Percentiles rank a stretch among this genome's conserved stretches.
phyloP scores from a whole-genome alignment of 768 basidiomycete genomes.

The Lepiota venenata region DNA sequence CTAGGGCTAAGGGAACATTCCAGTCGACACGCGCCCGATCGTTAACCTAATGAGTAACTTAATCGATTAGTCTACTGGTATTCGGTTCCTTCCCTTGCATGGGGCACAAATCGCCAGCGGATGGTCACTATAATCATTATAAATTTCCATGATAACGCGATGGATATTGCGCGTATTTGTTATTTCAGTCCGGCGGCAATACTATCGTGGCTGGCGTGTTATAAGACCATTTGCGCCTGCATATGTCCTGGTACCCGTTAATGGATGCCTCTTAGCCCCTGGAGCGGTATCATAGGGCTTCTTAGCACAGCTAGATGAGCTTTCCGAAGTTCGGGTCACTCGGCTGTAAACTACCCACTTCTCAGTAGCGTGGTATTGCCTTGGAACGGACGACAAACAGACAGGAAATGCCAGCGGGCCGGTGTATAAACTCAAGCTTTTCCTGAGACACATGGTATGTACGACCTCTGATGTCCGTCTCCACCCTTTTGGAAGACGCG shows the following conservation, averaged over 20 bases:
- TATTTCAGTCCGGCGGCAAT: no score
- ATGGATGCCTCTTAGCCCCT: not conserved
- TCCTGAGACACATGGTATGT: not conserved
- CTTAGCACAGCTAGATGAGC: not conserved
- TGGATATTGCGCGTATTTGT: no score
- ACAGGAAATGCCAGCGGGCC: slow-evolving; percentile 9
- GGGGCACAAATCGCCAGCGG: no score
- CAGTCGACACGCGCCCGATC: slow-evolving; percentile 3
- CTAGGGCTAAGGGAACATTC: not conserved
- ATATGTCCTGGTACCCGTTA: not conserved
- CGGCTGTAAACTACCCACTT: not conserved
- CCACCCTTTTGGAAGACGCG: not conserved
- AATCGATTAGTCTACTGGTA: not conserved
- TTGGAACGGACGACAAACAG: slow-evolving; percentile 1
- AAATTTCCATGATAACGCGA: no score
- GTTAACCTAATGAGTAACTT: not conserved
- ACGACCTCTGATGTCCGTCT: not conserved
- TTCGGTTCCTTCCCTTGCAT: no score
- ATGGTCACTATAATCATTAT: no score
- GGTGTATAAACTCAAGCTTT: slow-evolving; percentile 2
- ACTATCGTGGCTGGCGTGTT: no score
- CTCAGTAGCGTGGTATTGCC: not conserved
- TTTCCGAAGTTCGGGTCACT: not conserved
- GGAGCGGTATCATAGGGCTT: no score
- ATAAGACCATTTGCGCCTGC: not conserved